These are phyloP conservation scores for Fusarium ambrosium DNA, from an alignment of 2,329 filamentous ascomycete species.

Conservation along the genomic window DNA sequence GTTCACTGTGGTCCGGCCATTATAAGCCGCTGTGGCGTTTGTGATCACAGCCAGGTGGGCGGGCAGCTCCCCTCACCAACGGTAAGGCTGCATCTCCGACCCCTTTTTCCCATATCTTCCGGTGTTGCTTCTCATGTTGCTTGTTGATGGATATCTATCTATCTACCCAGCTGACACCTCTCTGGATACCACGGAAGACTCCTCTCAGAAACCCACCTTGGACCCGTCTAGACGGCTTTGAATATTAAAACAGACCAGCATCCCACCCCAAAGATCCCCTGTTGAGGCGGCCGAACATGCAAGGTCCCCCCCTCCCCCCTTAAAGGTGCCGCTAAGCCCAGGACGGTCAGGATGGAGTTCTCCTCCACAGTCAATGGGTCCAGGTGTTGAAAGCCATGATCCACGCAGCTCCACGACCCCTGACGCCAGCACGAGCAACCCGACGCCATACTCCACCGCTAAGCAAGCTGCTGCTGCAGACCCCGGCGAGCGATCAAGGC, in stretches of 20 bases:
- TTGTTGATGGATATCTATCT: neutral
- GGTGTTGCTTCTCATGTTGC: neutral
- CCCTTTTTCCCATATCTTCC: neutral
- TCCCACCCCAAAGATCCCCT: conserved; percentile 8
- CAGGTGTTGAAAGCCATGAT: conserved; percentile 14
- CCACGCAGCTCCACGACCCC: conserved; percentile 34
- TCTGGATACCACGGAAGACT: neutral
- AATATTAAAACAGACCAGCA: conserved; percentile 3
- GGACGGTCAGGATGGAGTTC: conserved; percentile 19
- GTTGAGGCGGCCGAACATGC: conserved; percentile 27
- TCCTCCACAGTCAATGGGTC: conserved; percentile 29
- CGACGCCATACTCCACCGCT: conserved; percentile 30
- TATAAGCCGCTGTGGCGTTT: conserved; percentile 22
- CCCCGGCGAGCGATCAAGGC: conserved; percentile 33
- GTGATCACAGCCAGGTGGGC: neutral
- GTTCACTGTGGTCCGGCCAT: conserved; percentile 10
- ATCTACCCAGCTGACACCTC: neutral
- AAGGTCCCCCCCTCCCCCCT: conserved; percentile 27
- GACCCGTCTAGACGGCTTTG: neutral
- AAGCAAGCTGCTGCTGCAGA: conserved; percentile 16
- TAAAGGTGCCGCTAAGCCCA: conserved; percentile 23
- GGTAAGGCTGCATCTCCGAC: neutral
- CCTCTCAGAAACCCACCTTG: neutral
- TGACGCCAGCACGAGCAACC: conserved; percentile 34
- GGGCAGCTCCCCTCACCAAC: neutral